Evolutionary conservation across 257 asterid genomes (phyloP), one percentile per base, ranked within the genome.

Genomic region (Thymus mandschuricus): DNA sequence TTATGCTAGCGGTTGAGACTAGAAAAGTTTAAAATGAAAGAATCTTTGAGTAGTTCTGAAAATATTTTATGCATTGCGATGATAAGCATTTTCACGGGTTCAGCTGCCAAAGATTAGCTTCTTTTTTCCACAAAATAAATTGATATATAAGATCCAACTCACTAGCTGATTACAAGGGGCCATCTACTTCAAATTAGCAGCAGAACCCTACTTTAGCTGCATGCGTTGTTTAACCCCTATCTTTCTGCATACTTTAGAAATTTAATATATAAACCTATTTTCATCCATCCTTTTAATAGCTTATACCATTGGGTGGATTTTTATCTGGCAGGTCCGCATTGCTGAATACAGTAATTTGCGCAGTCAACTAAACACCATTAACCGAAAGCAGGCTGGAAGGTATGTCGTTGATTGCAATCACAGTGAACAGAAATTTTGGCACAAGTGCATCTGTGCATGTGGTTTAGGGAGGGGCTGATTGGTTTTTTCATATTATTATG

Each of bases 291-390:
- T 38, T 66, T 75, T 29, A 8, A 29, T 70, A 34, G 52, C 74
- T 44, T 74, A 58, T 77, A 44, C 69, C 45, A 8, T 0, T 49
- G 73, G 72, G 81, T n/a, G 81, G 76, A 71, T 76, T 77, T 78
- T 79, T 41, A 56, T 75, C 63, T 69, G 58, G 34, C 88, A 93
- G 97, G 97, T 93, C 76, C 98, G 97, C 44, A 86, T 86, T 77
- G 83, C 98, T 64, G 96, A 92, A 79, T 88, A 87, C 81, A 88
- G 60, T 81, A 90, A 90, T 51, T 90, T 92, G 74, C 95, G 96
- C 55, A 92, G 98, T 80, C 98, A 92, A 81, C 96, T 92, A 31
- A 92, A 89, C 81, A 86, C 91, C 78, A 90, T 90, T 64, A 90
- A 87, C 70, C 77, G 96, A 57, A 90, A 92, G 82, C 96, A 88